Evolutionary conservation across 2,329 filamentous ascomycete species (phyloP).

Genomic region (Xylariaceae sp.): DNA sequence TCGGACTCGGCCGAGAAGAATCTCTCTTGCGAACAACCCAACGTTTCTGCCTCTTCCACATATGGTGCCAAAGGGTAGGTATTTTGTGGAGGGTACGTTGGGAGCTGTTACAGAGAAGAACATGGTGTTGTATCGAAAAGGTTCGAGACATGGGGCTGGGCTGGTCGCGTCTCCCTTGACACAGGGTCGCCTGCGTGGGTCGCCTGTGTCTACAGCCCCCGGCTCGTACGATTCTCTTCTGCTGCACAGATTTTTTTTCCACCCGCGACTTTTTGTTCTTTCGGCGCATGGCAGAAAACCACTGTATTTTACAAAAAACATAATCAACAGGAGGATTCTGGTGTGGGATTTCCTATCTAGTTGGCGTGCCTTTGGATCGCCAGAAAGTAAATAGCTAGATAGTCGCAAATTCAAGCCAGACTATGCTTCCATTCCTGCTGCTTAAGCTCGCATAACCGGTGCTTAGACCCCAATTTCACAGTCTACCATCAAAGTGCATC

Average conservation of each 20-base stretch:
- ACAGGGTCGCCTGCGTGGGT: constrained; percentile 26
- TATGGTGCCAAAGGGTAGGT: neutral
- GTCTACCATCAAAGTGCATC: neutral
- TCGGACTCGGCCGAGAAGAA: constrained; percentile 53
- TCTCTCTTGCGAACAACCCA: constrained; percentile 27
- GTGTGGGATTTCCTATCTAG: constrained; percentile 33
- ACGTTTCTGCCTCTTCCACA: constrained; percentile 23
- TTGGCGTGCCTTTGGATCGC: constrained; percentile 32
- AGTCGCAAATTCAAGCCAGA: constrained; percentile 28
- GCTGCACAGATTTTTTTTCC: neutral
- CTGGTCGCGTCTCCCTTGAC: constrained; percentile 48
- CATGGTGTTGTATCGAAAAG: constrained; percentile 8
- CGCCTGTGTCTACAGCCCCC: constrained; percentile 35
- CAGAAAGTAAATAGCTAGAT: constrained; percentile 26
- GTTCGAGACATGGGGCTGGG: constrained; percentile 35
- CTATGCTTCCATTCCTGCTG: constrained; percentile 11
- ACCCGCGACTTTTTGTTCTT: no score
- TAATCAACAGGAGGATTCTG: constrained; percentile 31
- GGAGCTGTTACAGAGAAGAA: constrained; percentile 26
- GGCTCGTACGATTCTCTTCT: constrained; percentile 26
- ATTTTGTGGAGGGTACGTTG: constrained; percentile 17
- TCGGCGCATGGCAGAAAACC: constrained; percentile 10
- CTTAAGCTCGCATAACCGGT: neutral
- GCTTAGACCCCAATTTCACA: no score
- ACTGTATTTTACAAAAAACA: neutral